Evolutionary conservation across 331 rosid genomes (phyloP), one percentile per base, ranked within the genome.

Genomic region (Prunus yedoensis): DNA sequence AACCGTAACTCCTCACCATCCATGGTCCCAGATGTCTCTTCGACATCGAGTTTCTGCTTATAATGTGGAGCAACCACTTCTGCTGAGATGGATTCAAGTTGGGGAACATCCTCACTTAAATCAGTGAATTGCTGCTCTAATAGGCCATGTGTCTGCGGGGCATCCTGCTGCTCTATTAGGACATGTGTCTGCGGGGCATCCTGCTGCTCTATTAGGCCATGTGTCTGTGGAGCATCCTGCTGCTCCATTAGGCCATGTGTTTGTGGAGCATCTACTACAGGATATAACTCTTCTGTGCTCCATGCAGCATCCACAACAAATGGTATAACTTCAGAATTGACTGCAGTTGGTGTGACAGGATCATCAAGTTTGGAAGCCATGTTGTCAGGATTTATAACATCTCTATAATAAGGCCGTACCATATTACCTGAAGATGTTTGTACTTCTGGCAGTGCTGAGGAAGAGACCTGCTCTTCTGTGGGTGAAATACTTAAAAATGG

Each of bases 321-420:
- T 59, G 87, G 74, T 56, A 70, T 77, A 63, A 76, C 83, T 67
- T 84, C 90, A 17, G 83, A 78, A 56, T 75, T 80, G 49, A 68
- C 77, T 76, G 77, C 86, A 79, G 78, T 70, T 21, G 76, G 84
- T 68, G 41, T 30, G 30, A 54, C 58, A 65, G 51, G 60, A 70
- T 80, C 66, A 66, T 69, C 83, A 7, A 83, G 71, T 73, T 83
- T 64, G 47, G 73, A 56, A 51, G 47, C 66, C 75, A 18, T 57
- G 14, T 16, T 35, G 14, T 74, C 52, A 51, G 30, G 70, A 61
- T 74, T 68, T 66, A 23, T 57, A 41, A 59, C 59, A 83, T 81
- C 80, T 57, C 81, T 79, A 61, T 77, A 71, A 77, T 66, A 49
- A 76, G 57, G 83, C 69, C 63, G 68, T 14, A 74, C 54, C 51